These are phyloP conservation scores for Xenosphaeropsis pyriputrescens DNA, from an alignment of 2,329 filamentous ascomycete species.

Conservation along the genomic window DNA sequence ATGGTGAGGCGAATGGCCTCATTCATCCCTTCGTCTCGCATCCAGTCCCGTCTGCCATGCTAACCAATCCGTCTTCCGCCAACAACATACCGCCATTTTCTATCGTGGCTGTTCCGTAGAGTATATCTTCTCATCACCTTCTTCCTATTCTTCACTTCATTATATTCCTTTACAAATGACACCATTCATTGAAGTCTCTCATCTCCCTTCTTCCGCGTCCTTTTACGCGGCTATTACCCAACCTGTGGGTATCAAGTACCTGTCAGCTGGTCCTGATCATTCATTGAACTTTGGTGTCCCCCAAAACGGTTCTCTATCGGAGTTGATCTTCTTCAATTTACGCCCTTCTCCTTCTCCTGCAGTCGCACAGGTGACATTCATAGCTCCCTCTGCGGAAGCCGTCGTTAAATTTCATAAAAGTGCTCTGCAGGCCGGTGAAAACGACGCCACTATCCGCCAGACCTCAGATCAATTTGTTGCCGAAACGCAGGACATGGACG, in stretches of 20 bases:
- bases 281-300: conserved; percentile 24
- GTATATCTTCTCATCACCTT: no score
- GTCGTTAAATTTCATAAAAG: conserved; percentile 60
- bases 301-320: conserved; percentile 11
- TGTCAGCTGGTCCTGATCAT: conserved; percentile 22
- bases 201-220: conserved; percentile 65
- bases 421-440: conserved; percentile 1
- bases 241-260: conserved; percentile 61
- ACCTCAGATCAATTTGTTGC: conserved; percentile 15
- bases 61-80: no score
- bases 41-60: no score
- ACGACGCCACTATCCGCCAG: background rate
- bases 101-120: no score
- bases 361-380: conserved; percentile 44
- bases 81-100: no score
- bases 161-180: conserved; percentile 8
- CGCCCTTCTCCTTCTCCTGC: conserved; percentile 25
- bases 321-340: conserved; percentile 24
- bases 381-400: conserved; percentile 46
- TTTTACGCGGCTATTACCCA: conserved; percentile 73
- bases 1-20: no score
- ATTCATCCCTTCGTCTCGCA: no score
- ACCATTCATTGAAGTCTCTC: conserved; percentile 50
- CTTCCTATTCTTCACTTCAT: no score
- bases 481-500: conserved; percentile 65